Evolutionary conservation across 2,329 filamentous ascomycete species (phyloP), one percentile per base, ranked within the genome.

Genomic region (Fusarium verticillioides): DNA sequence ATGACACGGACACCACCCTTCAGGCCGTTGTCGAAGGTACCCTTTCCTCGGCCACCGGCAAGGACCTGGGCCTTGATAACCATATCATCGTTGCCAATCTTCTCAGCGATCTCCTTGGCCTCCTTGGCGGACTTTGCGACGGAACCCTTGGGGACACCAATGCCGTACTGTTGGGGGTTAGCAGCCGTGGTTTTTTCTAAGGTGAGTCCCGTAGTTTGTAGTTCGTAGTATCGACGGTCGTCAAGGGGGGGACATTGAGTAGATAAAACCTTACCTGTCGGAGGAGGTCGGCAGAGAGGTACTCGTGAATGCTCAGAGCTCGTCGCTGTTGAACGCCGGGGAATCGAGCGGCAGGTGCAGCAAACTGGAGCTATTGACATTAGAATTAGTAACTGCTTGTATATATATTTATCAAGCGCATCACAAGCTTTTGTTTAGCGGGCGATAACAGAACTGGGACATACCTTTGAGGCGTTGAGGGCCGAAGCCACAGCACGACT

Each of bases 21-120:
- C 83, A 99, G 92, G 80, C 96, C 96, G 85, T 98, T 98, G 87
- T 97, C 95, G 83, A 99, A 99, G 79, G 91, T 92, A 78, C 96
- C 96, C 89, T 99, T 99, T 86, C 96, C 96, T 88, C 96, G 93
- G 76, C 96, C 96, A 86, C 96, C 96, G 73, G 96, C 96, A 73
- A 99, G 93, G 70, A 99, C 96, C 88, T 99, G 96, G 72, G 96
- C 96, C 91, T 99, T 99, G 90, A 99, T 98, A 79, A 99, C 96
- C 91, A 98, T 96, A 84, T 99, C 96, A 82, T 97, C 96, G 79
- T 89, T 93, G 87, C 94, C 93, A 81, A 99, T 96, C 76, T 92
- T 87, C 87, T 96, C 95, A 66, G 96, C 96, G 80, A 98, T 90
- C 79, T 90, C 88, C 89, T 98, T 96, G 77, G 96, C 96, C 88